Conservation (phyloP, 2,329 filamentous ascomycete genomes). For the Ophiognomonia clavigignenti-juglandacearum region DNA sequence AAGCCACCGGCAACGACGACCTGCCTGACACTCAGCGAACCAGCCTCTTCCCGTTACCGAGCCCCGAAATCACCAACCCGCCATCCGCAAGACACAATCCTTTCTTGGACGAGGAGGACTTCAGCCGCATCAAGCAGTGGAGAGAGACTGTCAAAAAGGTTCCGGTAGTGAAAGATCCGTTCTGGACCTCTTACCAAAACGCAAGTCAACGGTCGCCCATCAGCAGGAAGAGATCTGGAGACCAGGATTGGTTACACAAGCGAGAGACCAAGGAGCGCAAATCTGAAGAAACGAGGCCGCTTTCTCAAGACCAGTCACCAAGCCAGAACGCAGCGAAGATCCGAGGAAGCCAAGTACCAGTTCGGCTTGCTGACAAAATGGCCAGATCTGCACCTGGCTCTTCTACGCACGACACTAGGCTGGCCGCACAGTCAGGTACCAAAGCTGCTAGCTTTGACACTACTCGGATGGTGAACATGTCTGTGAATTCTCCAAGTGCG, state of each 20-base stretch:
- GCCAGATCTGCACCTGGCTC: not conserved
- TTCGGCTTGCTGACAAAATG: not conserved
- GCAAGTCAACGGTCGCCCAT: not conserved
- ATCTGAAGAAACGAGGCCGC: not conserved
- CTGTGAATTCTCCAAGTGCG: not conserved
- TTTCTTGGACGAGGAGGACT: conserved; percentile 14
- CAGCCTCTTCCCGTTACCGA: conserved; percentile 18
- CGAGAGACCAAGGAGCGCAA: conserved; percentile 7
- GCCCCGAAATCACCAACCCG: conserved; percentile 22
- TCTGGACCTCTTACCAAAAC: conserved; percentile 11
- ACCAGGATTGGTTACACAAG: conserved; percentile 7
- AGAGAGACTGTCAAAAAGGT: conserved; percentile 13
- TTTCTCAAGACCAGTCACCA: conserved; percentile 6
- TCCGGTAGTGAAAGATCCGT: conserved; percentile 6
- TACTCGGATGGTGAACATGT: not conserved
- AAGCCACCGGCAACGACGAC: not conserved
- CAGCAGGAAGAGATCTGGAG: conserved; percentile 11
- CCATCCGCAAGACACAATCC: conserved; percentile 21
- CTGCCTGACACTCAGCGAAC: conserved; percentile 12
- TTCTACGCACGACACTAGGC: conserved; percentile 7
- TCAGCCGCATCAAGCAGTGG: conserved; percentile 12
- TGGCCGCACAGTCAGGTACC: not conserved
- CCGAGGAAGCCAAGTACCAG: not conserved
- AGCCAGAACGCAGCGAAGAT: conserved; percentile 4
- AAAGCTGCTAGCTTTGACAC: not conserved